Base-by-base conservation (phyloP, 495 filamentous ascomycete species). In the Podospora pseudopauciseta region DNA sequence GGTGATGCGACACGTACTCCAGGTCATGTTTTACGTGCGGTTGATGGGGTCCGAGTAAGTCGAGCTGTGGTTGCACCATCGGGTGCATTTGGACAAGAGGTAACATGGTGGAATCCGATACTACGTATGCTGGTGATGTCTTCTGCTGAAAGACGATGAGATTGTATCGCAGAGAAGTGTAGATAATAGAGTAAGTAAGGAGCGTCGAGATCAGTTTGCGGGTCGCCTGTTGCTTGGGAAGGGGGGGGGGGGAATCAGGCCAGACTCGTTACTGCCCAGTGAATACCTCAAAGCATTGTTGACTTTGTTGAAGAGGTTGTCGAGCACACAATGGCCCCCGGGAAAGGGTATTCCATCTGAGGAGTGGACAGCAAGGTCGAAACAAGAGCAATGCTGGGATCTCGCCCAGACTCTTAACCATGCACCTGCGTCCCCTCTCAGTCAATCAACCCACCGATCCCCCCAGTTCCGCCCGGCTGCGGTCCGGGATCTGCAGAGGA, bases 41-140 rank as follows among this genome's bases (percentile, higher is more conserved):
- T 49, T 77, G 75, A 58, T 74, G 71, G 32, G 74, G 71, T 55
- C 74, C 70, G 18, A 75, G 71, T 23, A 74, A 68, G 63, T 82
- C 78, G 68, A 81, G 73, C 60, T 74, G 77, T 16, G 76, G 74
- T 58, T 74, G 81, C 82, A 84, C 82, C 82, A 78, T 78, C 64
- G 76, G 82, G 82, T 82, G 82, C 79, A 77, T 78, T 67, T 83
- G 81, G 61, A 83, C 72, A 68, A 80, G 76, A 61, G 81, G 80
- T 60, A 81, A 72, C 81, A 83, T 83, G 60, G 76, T 69, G 72
- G 63, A 63, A 49, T 49, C 39, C 39, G 39, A 49, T 49, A 49
- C 39, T 49, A 49, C 39, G 39, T 49, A 49, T 49, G 7, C 13
- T 49, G 39, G 39, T 49, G 39, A 49, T 49, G 15, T 49, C 39